Evolutionary conservation across 2,329 filamentous ascomycete genomes (phyloP).

Genomic region (Pseudogymnoascus sp.): DNA sequence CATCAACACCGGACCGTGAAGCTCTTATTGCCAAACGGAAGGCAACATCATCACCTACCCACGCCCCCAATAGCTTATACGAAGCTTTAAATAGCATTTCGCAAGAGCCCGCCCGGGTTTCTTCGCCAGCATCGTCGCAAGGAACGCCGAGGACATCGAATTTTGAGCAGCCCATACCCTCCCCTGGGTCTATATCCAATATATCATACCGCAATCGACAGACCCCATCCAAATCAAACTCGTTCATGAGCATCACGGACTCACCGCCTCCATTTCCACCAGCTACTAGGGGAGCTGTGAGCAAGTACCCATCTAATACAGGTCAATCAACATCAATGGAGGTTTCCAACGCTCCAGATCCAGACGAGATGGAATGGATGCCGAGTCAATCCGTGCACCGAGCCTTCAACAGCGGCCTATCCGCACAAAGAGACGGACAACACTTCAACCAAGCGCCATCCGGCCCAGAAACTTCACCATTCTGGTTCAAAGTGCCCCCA

Average conservation of each 20-base stretch:
- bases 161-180: background rate
- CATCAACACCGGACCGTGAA: background rate
- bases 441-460: slow-evolving; percentile 26
- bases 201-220: background rate
- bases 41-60: background rate
- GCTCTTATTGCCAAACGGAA: background rate
- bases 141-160: background rate
- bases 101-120: background rate
- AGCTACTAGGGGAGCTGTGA: background rate
- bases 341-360: slow-evolving; percentile 19
- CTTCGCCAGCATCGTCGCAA: background rate
- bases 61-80: background rate
- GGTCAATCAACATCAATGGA: background rate
- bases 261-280: background rate
- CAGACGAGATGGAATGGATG: slow-evolving; percentile 60
- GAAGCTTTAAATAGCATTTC: background rate
- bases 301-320: background rate
- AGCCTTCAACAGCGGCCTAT: slow-evolving; percentile 41
- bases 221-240: slow-evolving; percentile 1
- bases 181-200: background rate
- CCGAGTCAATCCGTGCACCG: slow-evolving; percentile 50
- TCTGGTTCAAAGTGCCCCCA: slow-evolving; percentile 62
- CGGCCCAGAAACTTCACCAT: slow-evolving; percentile 35
- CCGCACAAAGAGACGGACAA: slow-evolving; percentile 30
- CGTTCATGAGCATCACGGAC: background rate